Evolutionary conservation across 2,329 filamentous ascomycete genomes (phyloP), one percentile per base, ranked within the genome.

Genomic region (Fusarium praegraminearum): DNA sequence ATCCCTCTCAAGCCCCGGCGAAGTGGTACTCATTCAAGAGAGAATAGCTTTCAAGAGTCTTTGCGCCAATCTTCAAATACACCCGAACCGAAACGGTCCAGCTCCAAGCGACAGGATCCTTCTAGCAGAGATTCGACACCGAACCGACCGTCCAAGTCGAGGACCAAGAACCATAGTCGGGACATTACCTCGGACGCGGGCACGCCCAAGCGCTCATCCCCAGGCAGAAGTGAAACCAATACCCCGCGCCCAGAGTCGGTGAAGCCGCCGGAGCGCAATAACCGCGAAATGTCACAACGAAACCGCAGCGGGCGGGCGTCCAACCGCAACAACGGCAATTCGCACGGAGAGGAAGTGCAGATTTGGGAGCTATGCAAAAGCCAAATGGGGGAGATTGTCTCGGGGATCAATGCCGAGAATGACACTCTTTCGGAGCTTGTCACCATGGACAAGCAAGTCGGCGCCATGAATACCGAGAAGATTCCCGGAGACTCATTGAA

Each of bases 301-400:
- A 82, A 81, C 64, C 80, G 82, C 57, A 82, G 81, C 71, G 80
- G 80, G 53, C 81, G 82, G 65, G 81, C 80, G 40, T 81, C 80
- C 41, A 81, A 81, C 74, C 79, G 82, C 43, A 83, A 82, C 75
- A 83, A 81, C 49, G 80, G 81, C 28, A 78, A 80, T 64, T 71
- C 77, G 10, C 80, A 82, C 33, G 82, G 82, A 30, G 82, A 84
- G 66, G 82, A 84, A 69, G 79, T 78, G 11, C 77, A 80, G 47
- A 78, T 83, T 8, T 84, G 82, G 82, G 81, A 83, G 35, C 69
- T 74, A 2, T 80, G 77, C 71, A 82, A 83, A 62, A 73, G 71
- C 6, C 79, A 81, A 47, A 73, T 83, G 32, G 72, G 74, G 36
- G 82, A 83, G 20, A 78, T 82, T 30, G 77, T 83, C 7, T 68